A percentile compares a stretch with the other conserved stretches of the same genome.
phyloP scores from a whole-genome alignment of 345 rosid species.

The Gossypium australe region DNA sequence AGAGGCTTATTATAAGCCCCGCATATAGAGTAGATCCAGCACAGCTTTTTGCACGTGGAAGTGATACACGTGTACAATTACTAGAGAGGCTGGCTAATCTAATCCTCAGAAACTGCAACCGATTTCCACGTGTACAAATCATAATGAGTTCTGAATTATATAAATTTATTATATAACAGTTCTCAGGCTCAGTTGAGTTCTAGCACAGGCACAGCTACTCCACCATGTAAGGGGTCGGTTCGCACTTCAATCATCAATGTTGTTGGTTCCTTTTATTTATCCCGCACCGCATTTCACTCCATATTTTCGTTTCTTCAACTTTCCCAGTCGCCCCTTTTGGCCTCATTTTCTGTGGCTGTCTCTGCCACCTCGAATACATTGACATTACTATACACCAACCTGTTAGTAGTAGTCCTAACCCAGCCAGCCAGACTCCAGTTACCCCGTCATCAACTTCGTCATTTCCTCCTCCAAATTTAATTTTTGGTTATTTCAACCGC shows the following conservation, averaged over 20 bases:
- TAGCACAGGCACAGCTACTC: too few species aligned
- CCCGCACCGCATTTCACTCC: not conserved
- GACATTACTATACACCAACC: not conserved
- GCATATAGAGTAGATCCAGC: too few species aligned
- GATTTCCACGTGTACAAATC: not conserved
- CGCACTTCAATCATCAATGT: not conserved
- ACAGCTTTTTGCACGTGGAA: not conserved
- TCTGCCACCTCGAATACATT: not conserved
- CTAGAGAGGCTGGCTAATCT: not conserved
- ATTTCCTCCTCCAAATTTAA: not conserved
- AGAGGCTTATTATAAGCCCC: too few species aligned
- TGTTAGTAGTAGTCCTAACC: not conserved
- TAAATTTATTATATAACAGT: not conserved
- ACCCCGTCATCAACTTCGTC: not conserved
- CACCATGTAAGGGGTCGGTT: not conserved
- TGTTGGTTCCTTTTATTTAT: not conserved
- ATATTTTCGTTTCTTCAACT: not conserved
- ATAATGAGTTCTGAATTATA: not conserved
- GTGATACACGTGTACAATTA: not conserved
- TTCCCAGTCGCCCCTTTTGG: not conserved
- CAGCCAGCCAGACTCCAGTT: too few species aligned
- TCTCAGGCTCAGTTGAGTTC: not conserved
- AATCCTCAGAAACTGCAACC: not conserved
- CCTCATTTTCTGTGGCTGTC: not conserved
- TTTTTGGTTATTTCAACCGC: not conserved